Percentiles rank a stretch among this genome's conserved stretches.
These are phyloP conservation scores for Entomortierella lignicola DNA, from an alignment of 192 early-diverging fungal genomes.

Conservation along the genomic window DNA sequence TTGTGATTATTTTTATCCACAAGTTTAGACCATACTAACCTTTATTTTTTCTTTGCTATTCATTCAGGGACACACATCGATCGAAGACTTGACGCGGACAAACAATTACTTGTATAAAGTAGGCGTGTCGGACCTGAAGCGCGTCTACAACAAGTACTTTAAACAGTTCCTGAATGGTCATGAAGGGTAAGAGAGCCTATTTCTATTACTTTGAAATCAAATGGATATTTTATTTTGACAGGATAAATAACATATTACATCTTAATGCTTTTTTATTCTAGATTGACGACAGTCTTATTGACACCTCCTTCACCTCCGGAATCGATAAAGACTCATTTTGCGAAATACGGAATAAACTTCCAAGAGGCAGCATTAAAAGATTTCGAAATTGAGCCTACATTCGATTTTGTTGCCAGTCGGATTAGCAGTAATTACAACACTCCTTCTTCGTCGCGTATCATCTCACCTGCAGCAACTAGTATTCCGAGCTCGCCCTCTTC, in stretches of 20 bases:
- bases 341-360: slow-evolving; percentile 44
- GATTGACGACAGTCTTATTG: slow-evolving; percentile 45
- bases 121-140: slow-evolving; percentile 57
- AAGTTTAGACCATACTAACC: too few species aligned
- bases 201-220: not conserved
- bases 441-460: slow-evolving; percentile 14
- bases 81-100: slow-evolving; percentile 62
- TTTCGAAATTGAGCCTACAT: slow-evolving; percentile 43
- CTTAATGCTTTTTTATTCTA: not conserved
- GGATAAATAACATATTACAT: not conserved
- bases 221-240: not conserved
- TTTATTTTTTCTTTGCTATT: too few species aligned
- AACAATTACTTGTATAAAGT: slow-evolving; percentile 63
- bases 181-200: slow-evolving; percentile 18
- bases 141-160: slow-evolving; percentile 70
- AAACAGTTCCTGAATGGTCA: slow-evolving; percentile 64
- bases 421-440: not conserved
- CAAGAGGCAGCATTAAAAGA: slow-evolving; percentile 34
- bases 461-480: slow-evolving; percentile 27
- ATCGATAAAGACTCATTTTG: slow-evolving; percentile 52
- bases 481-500: slow-evolving; percentile 21
- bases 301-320: slow-evolving; percentile 50
- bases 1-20: too few species aligned
- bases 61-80: slow-evolving; percentile 62
- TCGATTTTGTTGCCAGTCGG: slow-evolving; percentile 26